These are phyloP conservation scores for Chaetomium olivaceum DNA, from an alignment of 2,329 filamentous ascomycete species.

Conservation along the genomic window DNA sequence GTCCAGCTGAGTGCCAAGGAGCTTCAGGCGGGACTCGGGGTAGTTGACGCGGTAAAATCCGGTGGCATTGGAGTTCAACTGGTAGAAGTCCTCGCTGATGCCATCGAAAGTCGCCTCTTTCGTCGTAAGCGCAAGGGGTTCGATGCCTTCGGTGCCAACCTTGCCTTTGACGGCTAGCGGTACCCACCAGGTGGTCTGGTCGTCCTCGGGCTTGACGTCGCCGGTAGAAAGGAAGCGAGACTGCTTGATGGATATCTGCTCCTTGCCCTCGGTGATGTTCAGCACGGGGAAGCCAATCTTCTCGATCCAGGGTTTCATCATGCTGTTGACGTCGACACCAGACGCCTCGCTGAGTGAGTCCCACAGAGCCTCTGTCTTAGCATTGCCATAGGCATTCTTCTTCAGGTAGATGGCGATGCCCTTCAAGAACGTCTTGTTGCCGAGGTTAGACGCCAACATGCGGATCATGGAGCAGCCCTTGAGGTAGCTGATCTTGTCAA, in stretches of 20 bases:
- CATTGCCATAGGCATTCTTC: conserved; percentile 83
- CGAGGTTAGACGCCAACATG: conserved; percentile 91
- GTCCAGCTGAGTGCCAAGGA: conserved; percentile 75
- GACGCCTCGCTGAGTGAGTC: conserved; percentile 82
- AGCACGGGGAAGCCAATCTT: conserved; percentile 94
- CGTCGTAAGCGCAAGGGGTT: conserved; percentile 67
- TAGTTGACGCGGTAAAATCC: conserved; percentile 94
- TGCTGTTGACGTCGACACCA: conserved; percentile 76
- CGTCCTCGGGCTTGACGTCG: conserved; percentile 87
- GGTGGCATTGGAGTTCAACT: conserved; percentile 85
- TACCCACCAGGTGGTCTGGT: conserved; percentile 93
- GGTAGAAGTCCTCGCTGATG: conserved; percentile 81
- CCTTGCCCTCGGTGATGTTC: conserved; percentile 79
- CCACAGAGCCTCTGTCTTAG: conserved; percentile 91
- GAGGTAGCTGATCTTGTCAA: conserved; percentile 93
- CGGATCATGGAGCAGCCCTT: conserved; percentile 96
- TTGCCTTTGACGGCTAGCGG: conserved; percentile 84
- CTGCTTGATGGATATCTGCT: conserved; percentile 80
- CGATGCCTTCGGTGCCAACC: conserved; percentile 60
- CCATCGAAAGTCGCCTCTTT: conserved; percentile 77
- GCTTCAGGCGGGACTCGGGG: conserved; percentile 76
- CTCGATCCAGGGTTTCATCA: conserved; percentile 95
- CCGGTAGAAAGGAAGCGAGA: conserved; percentile 88
- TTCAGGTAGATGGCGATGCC: conserved; percentile 90
- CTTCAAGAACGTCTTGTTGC: conserved; percentile 82